These are phyloP conservation scores for Termitomyces sp. DNA, from an alignment of 768 basidiomycete species.

Conservation along the genomic window DNA sequence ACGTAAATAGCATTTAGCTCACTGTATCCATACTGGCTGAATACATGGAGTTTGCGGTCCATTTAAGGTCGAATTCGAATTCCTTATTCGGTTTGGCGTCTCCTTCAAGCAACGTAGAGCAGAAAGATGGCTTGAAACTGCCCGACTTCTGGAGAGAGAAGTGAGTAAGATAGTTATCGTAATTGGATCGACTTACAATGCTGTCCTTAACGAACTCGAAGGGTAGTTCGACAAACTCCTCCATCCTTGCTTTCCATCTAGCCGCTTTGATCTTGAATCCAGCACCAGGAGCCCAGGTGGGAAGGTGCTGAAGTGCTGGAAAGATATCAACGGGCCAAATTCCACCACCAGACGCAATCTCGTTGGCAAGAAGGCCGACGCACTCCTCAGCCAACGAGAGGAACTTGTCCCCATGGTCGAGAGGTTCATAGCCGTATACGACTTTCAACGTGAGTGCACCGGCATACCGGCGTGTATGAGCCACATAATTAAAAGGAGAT, in stretches of 20 bases:
- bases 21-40: conserved; percentile 64
- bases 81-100: conserved; percentile 31
- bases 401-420: conserved; percentile 33
- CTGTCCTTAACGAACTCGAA: conserved; percentile 54
- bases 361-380: conserved; percentile 35
- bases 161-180: no score
- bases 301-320: conserved; percentile 51
- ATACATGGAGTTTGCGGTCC: conserved; percentile 86
- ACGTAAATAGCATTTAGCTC: conserved; percentile 5
- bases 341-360: conserved; percentile 39
- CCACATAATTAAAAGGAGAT: conserved; percentile 31
- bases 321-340: conserved; percentile 49
- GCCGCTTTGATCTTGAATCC: conserved; percentile 60
- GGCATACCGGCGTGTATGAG: conserved; percentile 47
- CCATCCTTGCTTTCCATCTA: conserved; percentile 60
- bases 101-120: conserved; percentile 54
- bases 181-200: conserved; percentile 38
- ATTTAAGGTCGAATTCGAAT: conserved; percentile 68
- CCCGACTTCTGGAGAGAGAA: conserved; percentile 34
- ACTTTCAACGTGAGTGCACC: conserved; percentile 55
- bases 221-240: conserved; percentile 61
- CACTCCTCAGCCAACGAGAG: conserved; percentile 39
- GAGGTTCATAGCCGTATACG: conserved; percentile 57
- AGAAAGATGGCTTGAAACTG: conserved; percentile 34
- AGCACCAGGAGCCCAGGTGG: conserved; percentile 64